Base-by-base conservation (phyloP, 108 stramenopile genomes). In the Phaeodactylum tricornutum region DNA sequence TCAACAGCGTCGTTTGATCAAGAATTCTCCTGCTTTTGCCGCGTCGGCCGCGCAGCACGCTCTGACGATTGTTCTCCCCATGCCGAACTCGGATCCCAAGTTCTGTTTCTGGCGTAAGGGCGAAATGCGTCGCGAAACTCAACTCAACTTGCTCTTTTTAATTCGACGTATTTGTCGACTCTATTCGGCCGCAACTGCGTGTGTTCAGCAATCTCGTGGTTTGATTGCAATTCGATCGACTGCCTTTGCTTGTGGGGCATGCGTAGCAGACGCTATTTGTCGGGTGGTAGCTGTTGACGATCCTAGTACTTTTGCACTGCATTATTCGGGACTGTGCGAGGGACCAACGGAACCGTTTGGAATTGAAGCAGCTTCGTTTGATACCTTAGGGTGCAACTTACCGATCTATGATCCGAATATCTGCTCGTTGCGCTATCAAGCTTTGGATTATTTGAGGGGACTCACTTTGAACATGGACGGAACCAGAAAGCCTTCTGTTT, bases 181-280 rank as follows among this genome's bases (percentile, higher is more conserved):
- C 47, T 92, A 92, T 43, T 75, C 77, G 16, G 81, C 94, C 7
- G 84, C 94, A n/a, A 88, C 94, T 6, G 71, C 93, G 3, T 81
- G 77, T 42, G 87, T 97, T 36, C 92, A 96, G 50, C 84, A 93
- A 47, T 95, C 95, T 19, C 84, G 98, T 53, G 92, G 93, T 28
- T 78, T 96, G 54, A 88, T 96, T 1, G 98, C 96, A n/a, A 86
- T 90, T 41, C 71, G 98, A n/a, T 95, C 95, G 16, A 87, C 91
- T 19, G 77, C 94, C 19, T 90, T 95, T 67, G 94, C 94, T 5
- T 92, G 87, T 57, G 92, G 84, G 14, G 95, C 95, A 5, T 92
- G 95, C 39, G 64, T 99, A 29, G 87, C 95, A 12, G 98, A 99
- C 66, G 92, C 94, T 4, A 93, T 96, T 47, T 84, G 95, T 25